Percentiles rank a stretch among this genome's conserved stretches.
Conservation (phyloP, 192 early-diverging fungal species). For the Coemansia sp. region DNA sequence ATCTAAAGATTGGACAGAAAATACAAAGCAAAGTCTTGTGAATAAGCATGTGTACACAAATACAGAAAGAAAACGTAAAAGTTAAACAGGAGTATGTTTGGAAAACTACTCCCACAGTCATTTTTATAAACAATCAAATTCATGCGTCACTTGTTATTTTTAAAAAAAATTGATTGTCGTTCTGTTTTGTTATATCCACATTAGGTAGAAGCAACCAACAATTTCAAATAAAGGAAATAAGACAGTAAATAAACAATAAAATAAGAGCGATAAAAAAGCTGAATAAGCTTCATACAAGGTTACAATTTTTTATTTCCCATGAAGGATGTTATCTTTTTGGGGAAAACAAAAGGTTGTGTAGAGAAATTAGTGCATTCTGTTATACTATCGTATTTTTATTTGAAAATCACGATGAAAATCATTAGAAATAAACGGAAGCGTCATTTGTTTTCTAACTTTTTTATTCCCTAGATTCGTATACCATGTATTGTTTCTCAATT, state of each 20-base stretch:
- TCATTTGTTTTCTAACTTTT: no score
- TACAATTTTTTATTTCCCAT: constrained; percentile 1
- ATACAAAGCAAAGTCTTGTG: neutral
- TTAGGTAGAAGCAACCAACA: neutral
- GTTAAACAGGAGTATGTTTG: neutral
- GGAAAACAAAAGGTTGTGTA: no score
- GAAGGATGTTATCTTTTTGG: neutral
- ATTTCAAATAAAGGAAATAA: neutral
- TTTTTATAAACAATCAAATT: constrained; percentile 1
- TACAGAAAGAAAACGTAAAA: neutral
- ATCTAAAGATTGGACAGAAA: neutral
- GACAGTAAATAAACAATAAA: neutral
- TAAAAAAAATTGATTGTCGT: neutral
- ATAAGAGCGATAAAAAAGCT: neutral
- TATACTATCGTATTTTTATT: neutral
- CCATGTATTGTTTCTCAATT: neutral
- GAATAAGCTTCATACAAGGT: neutral
- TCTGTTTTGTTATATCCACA: neutral
- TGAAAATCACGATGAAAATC: neutral
- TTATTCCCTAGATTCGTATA: neutral
- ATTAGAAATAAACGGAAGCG: neutral
- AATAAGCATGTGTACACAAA: neutral
- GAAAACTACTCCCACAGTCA: neutral
- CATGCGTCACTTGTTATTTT: constrained; percentile 6
- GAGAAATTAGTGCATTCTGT: neutral